Evolutionary conservation across 1,284 basidiomycete genomes (phyloP).

Genomic region (Waitea zeae): DNA sequence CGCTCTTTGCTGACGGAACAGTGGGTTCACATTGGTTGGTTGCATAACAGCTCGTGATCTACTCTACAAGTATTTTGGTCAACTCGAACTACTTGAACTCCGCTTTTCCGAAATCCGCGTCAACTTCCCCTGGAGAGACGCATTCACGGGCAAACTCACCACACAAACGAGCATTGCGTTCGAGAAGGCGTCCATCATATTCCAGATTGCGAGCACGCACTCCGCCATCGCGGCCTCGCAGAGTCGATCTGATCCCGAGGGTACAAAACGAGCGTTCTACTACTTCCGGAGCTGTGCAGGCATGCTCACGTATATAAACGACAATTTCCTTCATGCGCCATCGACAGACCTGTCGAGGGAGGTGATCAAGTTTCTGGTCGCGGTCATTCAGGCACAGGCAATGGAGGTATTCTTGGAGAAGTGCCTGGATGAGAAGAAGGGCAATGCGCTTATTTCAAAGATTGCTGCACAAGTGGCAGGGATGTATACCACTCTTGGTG

Average conservation of each 20-base stretch:
- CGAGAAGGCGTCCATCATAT: constrained; percentile 96
- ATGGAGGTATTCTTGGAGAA: constrained; percentile 96
- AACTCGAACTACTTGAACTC: constrained; percentile 92
- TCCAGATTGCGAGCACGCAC: constrained; percentile 91
- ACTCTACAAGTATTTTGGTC: constrained; percentile 98
- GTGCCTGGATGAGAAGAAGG: constrained; percentile 82
- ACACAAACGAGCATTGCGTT: constrained; percentile 94
- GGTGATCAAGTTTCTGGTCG: constrained; percentile 84
- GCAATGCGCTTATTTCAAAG: constrained; percentile 64
- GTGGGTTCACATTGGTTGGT: neutral
- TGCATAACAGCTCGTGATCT: constrained; percentile 66
- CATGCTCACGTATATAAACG: constrained; percentile 98
- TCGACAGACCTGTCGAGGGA: constrained; percentile 93
- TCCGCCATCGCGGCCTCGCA: constrained; percentile 77
- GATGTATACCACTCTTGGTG: constrained; percentile 66
- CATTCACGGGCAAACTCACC: constrained; percentile 86
- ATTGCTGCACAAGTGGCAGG: constrained; percentile 72
- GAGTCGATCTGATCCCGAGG: constrained; percentile 78
- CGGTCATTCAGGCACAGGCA: constrained; percentile 81
- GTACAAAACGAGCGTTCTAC: constrained; percentile 89
- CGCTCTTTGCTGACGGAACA: neutral
- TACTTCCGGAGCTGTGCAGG: constrained; percentile 89
- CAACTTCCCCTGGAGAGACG: constrained; percentile 93
- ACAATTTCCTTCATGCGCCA: constrained; percentile 97
- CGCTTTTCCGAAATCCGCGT: constrained; percentile 94